phyloP scores from a whole-genome alignment of 2,329 filamentous ascomycete genomes.

The Botrytis byssoidea region DNA sequence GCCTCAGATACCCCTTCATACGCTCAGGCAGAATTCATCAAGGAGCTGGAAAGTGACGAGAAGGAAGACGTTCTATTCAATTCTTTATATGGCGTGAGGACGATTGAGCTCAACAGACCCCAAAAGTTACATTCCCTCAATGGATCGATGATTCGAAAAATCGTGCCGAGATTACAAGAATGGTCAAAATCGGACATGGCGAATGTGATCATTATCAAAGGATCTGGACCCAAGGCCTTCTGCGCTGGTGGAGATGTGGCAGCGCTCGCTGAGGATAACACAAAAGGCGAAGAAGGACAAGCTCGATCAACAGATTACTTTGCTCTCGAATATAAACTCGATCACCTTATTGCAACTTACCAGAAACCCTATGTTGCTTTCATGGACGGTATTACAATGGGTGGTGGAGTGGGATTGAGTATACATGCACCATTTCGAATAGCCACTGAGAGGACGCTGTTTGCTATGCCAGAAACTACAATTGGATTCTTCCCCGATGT shows the following conservation, averaged over 20 bases:
- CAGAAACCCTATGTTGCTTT: constrained; percentile 89
- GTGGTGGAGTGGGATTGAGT: constrained; percentile 90
- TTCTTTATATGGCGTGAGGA: constrained; percentile 83
- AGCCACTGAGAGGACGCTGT: constrained; percentile 90
- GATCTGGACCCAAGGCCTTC: constrained; percentile 78
- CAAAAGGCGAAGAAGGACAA: constrained; percentile 66
- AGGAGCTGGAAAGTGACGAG: constrained; percentile 57
- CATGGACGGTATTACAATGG: constrained; percentile 99
- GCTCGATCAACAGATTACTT: constrained; percentile 81
- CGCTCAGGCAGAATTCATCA: constrained; percentile 33
- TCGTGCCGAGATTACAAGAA: constrained; percentile 82
- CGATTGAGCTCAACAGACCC: constrained; percentile 91
- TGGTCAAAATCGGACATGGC: constrained; percentile 95
- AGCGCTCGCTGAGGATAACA: constrained; percentile 72
- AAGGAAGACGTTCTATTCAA: constrained; percentile 91
- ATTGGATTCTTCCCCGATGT: constrained; percentile 99
- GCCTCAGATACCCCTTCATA: constrained; percentile 18
- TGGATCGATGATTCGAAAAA: constrained; percentile 93
- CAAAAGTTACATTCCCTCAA: constrained; percentile 90
- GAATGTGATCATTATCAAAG: constrained; percentile 90
- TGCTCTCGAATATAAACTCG: constrained; percentile 89
- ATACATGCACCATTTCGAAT: constrained; percentile 95
- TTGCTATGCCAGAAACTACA: constrained; percentile 97
- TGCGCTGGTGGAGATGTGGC: constrained; percentile 93
- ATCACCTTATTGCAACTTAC: constrained; percentile 94